Percentiles rank a stretch among this genome's conserved stretches.
phyloP scores from a whole-genome alignment of 2,329 filamentous ascomycete species.

The Aquanectria penicillioides region DNA sequence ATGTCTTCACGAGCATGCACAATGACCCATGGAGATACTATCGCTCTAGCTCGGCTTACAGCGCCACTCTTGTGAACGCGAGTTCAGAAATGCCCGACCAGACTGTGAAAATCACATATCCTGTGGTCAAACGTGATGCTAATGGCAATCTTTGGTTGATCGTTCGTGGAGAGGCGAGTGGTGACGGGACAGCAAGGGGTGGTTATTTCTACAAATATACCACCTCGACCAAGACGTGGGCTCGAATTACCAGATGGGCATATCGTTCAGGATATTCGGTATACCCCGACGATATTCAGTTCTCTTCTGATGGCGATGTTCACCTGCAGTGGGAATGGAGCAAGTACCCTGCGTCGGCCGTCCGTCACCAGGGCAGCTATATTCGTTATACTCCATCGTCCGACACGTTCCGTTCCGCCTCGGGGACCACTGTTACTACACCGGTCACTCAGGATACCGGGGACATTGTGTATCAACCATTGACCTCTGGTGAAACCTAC shows the following conservation, averaged over 20 bases:
- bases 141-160: conserved; percentile 30
- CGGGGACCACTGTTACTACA: conserved; percentile 11
- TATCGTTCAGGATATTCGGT: conserved; percentile 38
- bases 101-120: conserved; percentile 27
- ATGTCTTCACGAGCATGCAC: conserved; percentile 43
- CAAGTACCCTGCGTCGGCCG: conserved; percentile 39
- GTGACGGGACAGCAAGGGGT: conserved; percentile 17
- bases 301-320: conserved; percentile 40
- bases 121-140: conserved; percentile 28
- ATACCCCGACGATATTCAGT: conserved; percentile 40
- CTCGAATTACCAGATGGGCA: conserved; percentile 27
- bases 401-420: conserved; percentile 26
- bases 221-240: conserved; percentile 23
- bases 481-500: conserved; percentile 36
- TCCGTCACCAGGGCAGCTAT: conserved; percentile 41
- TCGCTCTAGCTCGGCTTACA: conserved; percentile 33
- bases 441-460: conserved; percentile 26
- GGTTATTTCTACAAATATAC: conserved; percentile 31
- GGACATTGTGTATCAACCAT: conserved; percentile 30
- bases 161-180: conserved; percentile 26
- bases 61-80: conserved; percentile 30
- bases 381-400: conserved; percentile 37
- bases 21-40: conserved; percentile 41
- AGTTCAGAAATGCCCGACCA: conserved; percentile 37
- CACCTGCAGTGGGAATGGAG: conserved; percentile 43